A percentile compares a stretch with the other conserved stretches of the same genome.
Conservation (phyloP, 2,329 filamentous ascomycete species). For the Dothistroma pini region DNA sequence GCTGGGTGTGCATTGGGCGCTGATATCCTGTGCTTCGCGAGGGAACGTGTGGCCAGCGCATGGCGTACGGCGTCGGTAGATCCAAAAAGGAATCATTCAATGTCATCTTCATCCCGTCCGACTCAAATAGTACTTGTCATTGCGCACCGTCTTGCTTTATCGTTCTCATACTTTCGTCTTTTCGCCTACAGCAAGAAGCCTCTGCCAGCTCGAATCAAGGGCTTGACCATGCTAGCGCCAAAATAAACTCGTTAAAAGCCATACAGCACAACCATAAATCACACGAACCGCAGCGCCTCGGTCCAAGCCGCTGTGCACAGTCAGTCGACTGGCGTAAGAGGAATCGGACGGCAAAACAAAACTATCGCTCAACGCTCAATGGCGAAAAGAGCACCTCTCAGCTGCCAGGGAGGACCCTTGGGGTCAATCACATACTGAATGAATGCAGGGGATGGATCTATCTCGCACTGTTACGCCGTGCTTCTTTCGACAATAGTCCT, state of each 20-base stretch:
- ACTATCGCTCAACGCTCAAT: not conserved
- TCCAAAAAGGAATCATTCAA: conserved; percentile 12
- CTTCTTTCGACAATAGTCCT: no score
- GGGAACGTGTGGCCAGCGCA: conserved; percentile 13
- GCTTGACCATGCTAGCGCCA: no score
- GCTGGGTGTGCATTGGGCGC: conserved; percentile 6
- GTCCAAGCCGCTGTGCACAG: not conserved
- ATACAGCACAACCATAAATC: no score
- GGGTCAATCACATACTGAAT: no score
- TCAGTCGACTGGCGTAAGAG: not conserved
- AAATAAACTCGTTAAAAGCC: not conserved
- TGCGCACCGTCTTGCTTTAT: not conserved
- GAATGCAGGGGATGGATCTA: no score
- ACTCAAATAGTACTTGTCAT: not conserved
- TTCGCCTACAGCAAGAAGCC: not conserved
- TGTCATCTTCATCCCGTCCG: conserved; percentile 3
- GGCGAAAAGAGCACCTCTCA: not conserved
- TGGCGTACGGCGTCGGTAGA: conserved; percentile 22
- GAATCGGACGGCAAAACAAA: not conserved
- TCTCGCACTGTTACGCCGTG: no score
- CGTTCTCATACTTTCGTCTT: not conserved
- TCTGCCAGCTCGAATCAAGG: no score
- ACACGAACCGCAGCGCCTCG: no score
- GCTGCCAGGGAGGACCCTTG: no score
- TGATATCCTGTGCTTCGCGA: conserved; percentile 11